Percentiles rank a stretch among this genome's conserved stretches.
Conservation (phyloP, 225 moss, liverwort and hornwort genomes). For the Pleurozium schreberi region DNA sequence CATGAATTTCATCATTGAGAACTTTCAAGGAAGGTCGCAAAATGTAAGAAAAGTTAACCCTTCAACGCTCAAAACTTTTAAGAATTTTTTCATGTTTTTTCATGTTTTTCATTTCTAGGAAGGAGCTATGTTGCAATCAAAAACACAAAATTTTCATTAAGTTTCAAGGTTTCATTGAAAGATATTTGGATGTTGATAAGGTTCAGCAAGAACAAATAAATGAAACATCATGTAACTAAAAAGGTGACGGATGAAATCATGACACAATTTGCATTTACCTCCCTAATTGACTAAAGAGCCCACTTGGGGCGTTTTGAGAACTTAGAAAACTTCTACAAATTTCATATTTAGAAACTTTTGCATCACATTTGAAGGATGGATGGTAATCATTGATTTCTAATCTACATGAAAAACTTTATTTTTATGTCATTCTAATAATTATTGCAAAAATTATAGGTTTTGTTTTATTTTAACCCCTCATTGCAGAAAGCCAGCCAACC, state of each 20-base stretch:
- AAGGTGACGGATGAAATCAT: not conserved
- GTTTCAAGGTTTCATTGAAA: too few species aligned
- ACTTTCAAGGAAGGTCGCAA: not conserved
- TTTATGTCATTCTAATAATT: accelerated
- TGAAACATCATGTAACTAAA: too few species aligned
- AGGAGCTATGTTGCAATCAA: not conserved
- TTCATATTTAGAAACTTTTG: not conserved
- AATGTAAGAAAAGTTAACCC: not conserved
- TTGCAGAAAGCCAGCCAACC: too few species aligned
- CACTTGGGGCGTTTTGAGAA: not conserved
- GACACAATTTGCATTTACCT: not conserved
- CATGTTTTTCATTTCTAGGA: too few species aligned
- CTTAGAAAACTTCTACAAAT: accelerated
- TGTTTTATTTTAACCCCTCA: too few species aligned
- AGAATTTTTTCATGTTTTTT: not conserved
- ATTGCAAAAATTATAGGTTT: too few species aligned
- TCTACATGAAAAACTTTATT: not conserved
- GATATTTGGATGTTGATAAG: too few species aligned
- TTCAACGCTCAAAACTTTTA: not conserved
- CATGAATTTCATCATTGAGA: not conserved
- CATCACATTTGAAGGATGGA: not conserved
- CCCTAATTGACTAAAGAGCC: accelerated
- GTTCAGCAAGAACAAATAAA: too few species aligned
- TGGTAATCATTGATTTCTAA: not conserved
- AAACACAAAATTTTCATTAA: not conserved